These are phyloP conservation scores for Fusarium coicis DNA, from an alignment of 2,329 filamentous ascomycete genomes.

Conservation along the genomic window DNA sequence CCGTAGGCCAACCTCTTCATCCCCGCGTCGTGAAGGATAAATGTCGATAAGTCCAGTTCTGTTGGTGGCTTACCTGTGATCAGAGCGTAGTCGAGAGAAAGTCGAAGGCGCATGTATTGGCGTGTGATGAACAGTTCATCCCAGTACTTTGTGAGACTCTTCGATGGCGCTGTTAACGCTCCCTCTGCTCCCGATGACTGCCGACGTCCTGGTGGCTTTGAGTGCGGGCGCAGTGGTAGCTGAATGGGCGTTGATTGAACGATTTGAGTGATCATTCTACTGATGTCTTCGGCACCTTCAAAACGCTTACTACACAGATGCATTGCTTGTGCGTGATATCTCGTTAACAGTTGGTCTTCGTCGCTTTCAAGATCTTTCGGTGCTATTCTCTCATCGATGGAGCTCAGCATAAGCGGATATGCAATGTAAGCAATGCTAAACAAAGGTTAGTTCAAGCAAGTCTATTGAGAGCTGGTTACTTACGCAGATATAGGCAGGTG, in stretches of 20 bases:
- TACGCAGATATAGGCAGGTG: conserved; percentile 16
- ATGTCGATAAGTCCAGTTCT: neutral
- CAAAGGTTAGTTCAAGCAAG: fast-evolving
- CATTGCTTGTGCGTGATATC: conserved; percentile 18
- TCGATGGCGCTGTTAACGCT: fast-evolving
- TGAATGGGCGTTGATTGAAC: conserved; percentile 15
- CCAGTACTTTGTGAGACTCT: neutral
- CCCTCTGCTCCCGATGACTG: neutral
- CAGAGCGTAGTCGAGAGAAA: conserved; percentile 9
- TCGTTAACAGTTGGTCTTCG: neutral
- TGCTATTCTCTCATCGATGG: conserved; percentile 5
- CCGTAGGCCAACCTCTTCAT: neutral
- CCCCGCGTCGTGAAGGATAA: neutral
- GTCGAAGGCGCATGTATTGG: conserved; percentile 8
- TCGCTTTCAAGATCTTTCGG: neutral
- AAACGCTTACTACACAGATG: conserved; percentile 6
- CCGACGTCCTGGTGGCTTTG: neutral
- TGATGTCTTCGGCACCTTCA: conserved; percentile 10
- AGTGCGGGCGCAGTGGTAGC: neutral
- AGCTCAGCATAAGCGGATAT: conserved; percentile 18
- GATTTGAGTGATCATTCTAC: conserved; percentile 17
- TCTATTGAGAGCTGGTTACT: fast-evolving
- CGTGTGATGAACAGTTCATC: conserved; percentile 12
- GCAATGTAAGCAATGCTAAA: conserved; percentile 13
- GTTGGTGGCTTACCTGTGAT: conserved; percentile 3